Percentiles rank a stretch among this genome's conserved stretches.
These are phyloP conservation scores for Piloderma croceum DNA, from an alignment of 768 basidiomycete species.

Conservation along the genomic window DNA sequence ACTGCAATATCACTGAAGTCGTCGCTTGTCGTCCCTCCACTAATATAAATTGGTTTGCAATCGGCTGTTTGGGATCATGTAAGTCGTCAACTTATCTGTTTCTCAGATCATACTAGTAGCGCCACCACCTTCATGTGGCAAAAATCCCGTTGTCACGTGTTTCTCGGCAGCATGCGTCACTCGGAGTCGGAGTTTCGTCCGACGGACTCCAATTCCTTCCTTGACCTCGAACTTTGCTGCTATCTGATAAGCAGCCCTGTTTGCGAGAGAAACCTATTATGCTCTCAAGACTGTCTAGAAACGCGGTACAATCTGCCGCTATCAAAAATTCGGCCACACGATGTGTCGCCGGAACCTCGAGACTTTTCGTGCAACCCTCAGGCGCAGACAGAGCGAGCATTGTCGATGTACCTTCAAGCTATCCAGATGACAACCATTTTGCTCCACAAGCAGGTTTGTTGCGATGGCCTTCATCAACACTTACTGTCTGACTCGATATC, in stretches of 20 bases:
- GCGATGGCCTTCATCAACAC: constrained; percentile 5
- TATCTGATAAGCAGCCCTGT: neutral
- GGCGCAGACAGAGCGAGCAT: constrained; percentile 78
- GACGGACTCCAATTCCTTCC: too few species aligned
- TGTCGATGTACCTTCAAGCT: constrained; percentile 72
- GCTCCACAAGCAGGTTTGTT: constrained; percentile 61
- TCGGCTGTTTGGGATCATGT: too few species aligned
- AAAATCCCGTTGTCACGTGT: too few species aligned
- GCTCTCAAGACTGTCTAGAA: constrained; percentile 52
- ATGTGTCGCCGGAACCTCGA: constrained; percentile 41
- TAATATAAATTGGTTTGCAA: too few species aligned
- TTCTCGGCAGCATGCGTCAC: too few species aligned
- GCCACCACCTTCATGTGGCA: too few species aligned
- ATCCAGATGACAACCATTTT: constrained; percentile 64
- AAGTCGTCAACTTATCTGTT: too few species aligned
- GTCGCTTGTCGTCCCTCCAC: too few species aligned
- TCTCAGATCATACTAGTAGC: too few species aligned
- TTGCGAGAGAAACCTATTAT: constrained; percentile 35
- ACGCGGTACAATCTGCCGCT: constrained; percentile 23
- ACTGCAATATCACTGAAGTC: too few species aligned
- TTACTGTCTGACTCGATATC: too few species aligned
- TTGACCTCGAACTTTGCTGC: neutral
- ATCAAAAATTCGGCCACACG: constrained; percentile 20
- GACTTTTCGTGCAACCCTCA: constrained; percentile 83
- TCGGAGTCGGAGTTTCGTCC: too few species aligned